Conservation (phyloP, 257 asterid species). For the Ophiorrhiza pumila region DNA sequence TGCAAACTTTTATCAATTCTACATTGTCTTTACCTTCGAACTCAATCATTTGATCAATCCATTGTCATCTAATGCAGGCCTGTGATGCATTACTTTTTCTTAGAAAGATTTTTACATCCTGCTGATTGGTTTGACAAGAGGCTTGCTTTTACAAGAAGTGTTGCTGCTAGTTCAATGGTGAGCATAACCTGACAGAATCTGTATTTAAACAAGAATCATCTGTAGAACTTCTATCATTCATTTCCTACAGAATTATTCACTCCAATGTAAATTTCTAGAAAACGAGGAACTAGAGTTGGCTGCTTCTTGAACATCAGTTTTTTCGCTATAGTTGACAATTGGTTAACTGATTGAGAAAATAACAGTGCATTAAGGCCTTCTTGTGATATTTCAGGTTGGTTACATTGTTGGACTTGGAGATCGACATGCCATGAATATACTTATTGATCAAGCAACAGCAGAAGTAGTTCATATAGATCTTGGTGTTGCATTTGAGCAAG, state of each 20-base stretch:
- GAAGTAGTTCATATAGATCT: slow-evolving; percentile 98
- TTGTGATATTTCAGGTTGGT: slow-evolving; percentile 62
- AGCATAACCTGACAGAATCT: slow-evolving; percentile 22
- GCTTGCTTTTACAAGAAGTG: slow-evolving; percentile 94
- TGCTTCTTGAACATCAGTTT: neutral
- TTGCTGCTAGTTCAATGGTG: slow-evolving; percentile 99
- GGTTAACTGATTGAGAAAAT: neutral
- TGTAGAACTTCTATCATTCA: neutral
- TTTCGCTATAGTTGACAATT: neutral
- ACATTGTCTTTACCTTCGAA: slow-evolving; percentile 13
- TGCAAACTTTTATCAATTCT: slow-evolving; percentile 22
- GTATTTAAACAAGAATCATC: neutral
- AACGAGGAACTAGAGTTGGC: slow-evolving; percentile 1
- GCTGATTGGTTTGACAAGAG: slow-evolving; percentile 99
- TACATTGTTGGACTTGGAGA: slow-evolving; percentile 98
- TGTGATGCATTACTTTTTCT: slow-evolving; percentile 93
- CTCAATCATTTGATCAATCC: slow-evolving; percentile 20
- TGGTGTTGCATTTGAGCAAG: slow-evolving; percentile 99
- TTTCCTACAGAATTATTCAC: neutral
- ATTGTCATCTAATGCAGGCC: slow-evolving; percentile 62
- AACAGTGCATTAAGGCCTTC: neutral
- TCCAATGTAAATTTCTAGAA: neutral
- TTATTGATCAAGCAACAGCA: slow-evolving; percentile 92
- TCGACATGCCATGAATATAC: slow-evolving; percentile 91
- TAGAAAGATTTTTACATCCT: slow-evolving; percentile 90